A percentile compares a stretch with the other conserved stretches of the same genome.
Conservation (phyloP, 805 yeast genomes). For the Candida vartiovaarae region DNA sequence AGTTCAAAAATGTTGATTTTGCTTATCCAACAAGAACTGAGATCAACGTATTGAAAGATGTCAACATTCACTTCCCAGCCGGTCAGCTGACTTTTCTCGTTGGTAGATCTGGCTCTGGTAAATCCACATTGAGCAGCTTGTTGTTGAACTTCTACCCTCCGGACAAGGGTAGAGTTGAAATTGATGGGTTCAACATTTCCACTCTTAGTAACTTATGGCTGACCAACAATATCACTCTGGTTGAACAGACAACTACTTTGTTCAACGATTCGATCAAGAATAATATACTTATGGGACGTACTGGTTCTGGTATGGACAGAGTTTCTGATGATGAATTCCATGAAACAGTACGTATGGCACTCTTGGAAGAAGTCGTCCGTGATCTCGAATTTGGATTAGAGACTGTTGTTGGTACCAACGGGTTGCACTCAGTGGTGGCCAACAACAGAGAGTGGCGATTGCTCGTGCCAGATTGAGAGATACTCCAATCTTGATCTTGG, state of each 20-base stretch:
- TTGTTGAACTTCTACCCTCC: constrained; percentile 52
- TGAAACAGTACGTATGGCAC: constrained; percentile 46
- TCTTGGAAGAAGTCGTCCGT: constrained; percentile 41
- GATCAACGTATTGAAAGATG: constrained; percentile 38
- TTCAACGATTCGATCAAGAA: constrained; percentile 58
- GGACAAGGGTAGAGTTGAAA: constrained; percentile 44
- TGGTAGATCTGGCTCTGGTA: constrained; percentile 92
- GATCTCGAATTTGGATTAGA: constrained; percentile 49
- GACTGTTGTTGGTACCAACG: constrained; percentile 40
- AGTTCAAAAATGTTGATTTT: constrained; percentile 51
- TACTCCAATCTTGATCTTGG: constrained; percentile 70
- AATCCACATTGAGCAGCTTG: constrained; percentile 70
- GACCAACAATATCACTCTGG: constrained; percentile 55
- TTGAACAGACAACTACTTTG: constrained; percentile 64
- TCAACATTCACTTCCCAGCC: constrained; percentile 39
- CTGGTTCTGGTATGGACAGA: constrained; percentile 14
- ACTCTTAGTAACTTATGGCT: constrained; percentile 45
- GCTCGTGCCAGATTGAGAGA: constrained; percentile 78
- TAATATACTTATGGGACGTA: constrained; percentile 52
- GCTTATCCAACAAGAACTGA: constrained; percentile 53
- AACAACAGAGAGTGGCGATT: constrained; percentile 72
- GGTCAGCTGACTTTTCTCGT: constrained; percentile 54
- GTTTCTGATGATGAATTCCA: constrained; percentile 24
- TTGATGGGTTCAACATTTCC: constrained; percentile 47
- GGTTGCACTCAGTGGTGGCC: constrained; percentile 80